phyloP scores from a whole-genome alignment of 768 basidiomycete genomes.

The Lanmaoa rubissima region DNA sequence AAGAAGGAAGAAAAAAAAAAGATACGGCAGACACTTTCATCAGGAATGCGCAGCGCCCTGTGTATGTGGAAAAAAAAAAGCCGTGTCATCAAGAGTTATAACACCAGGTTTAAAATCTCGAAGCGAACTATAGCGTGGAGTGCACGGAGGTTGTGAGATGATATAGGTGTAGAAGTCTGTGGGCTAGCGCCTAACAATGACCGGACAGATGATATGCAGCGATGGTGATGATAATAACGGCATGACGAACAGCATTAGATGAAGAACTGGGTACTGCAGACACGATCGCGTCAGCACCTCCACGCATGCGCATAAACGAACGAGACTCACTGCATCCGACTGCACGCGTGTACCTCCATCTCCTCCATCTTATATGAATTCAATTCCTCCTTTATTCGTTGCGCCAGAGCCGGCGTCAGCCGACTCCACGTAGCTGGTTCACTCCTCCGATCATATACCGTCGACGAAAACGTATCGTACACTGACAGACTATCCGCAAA shows the following conservation, averaged over 20 bases:
- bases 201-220: constrained; percentile 26
- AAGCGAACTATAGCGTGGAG: constrained; percentile 19
- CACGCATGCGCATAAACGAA: background rate
- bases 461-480: constrained; percentile 92
- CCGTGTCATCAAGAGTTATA: constrained; percentile 18
- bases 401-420: constrained; percentile 90
- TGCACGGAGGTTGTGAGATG: constrained; percentile 15
- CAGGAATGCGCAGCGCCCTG: constrained; percentile 34
- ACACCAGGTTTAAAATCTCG: constrained; percentile 24
- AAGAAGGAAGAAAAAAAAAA: background rate
- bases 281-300: background rate
- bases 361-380: constrained; percentile 99
- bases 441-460: constrained; percentile 90
- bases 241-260: constrained; percentile 49
- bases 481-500: constrained; percentile 93
- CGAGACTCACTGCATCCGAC: constrained; percentile 76
- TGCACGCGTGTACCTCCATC: constrained; percentile 96
- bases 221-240: constrained; percentile 21
- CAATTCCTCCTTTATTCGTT: constrained; percentile 96
- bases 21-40: constrained; percentile 21
- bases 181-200: constrained; percentile 30
- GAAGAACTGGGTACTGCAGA: constrained; percentile 79
- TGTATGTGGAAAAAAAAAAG: constrained; percentile 20
- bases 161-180: constrained; percentile 27
- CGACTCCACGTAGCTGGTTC: constrained; percentile 98